Evolutionary conservation across 805 yeast species (phyloP), one percentile per base, ranked within the genome.

Genomic region (Wickerhamomyces bovis): DNA sequence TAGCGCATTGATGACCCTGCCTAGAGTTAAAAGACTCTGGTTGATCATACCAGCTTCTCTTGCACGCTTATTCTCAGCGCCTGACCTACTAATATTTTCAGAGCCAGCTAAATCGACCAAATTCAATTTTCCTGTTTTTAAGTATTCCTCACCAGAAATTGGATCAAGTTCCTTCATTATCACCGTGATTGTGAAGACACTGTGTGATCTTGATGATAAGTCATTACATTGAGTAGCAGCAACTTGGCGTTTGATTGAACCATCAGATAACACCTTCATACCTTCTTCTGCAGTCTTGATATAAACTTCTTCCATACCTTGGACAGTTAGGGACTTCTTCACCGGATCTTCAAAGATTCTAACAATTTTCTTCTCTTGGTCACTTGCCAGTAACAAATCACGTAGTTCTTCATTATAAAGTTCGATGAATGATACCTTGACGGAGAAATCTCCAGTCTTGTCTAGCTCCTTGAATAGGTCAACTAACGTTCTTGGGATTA

Each of bases 91-190:
- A 40, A 89, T 83, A 61, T 89, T 89, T 60, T 89, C 97, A 20
- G 95, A 85, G 1, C 97, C 97, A 0, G 97, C 97, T 55, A 90
- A 70, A 66, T 89, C 97, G n/a, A 90, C 97, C 9, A 89, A 68
- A 60, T 89, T 88, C 61, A 88, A 74, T 58, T 87, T 88, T 6
- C 89, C 82, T 38, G 71, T 66, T 52, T 76, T 72, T 42, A 75
- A 66, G 44, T 66, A 68, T 51, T 77, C 80, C 56, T 76, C 78
- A 5, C 74, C 75, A 3, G 76, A 73, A 2, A 69, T 58, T 2
- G 75, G 69, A 42, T 72, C 71, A 25, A 68, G 66, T 51, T 73
- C 75, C 45, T 76, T 78, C 53, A 84, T 71, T 50, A 73, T 75
- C 6, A 76, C 73, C 4, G 79, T 78, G n/a, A 85, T 73, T 3